Evolutionary conservation across 2,329 filamentous ascomycete species (phyloP), one percentile per base, ranked within the genome.

Genomic region (Aspergillus hiratsukae): DNA sequence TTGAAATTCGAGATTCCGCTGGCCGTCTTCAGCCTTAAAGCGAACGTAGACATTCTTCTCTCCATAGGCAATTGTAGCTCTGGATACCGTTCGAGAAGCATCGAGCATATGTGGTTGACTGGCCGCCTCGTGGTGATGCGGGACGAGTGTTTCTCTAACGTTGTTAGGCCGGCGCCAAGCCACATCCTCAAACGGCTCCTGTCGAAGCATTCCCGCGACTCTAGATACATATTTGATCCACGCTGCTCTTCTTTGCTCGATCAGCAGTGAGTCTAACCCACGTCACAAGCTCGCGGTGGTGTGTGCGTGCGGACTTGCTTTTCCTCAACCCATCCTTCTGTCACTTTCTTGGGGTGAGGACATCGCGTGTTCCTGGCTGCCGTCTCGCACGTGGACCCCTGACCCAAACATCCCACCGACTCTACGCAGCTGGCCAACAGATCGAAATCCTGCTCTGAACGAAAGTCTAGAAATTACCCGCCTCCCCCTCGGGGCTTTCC

Each of bases 341-440:
- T 55, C 21, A n/a, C 27, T 25, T 27, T 19, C 9, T 43, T 31
- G 23, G n/a, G 23, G 37, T 49, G 46, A 49, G 51, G 28, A 31
- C 27, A 49, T 45, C 52, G 53, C 55, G 29, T 57, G 51, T 27
- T 41, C 49, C 58, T 56, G 52, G 28, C 54, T 58, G 41, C 35
- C 48, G 46, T 53, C 55, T 49, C 53, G 62, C 65, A 67, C 65
- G 64, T 67, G 65, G 63, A 65, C 65, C 64, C 65, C 65, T 67
- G 65, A 65, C 64, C 63, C 60, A 62, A 64, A 63, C 61, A 53
- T 53, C 56, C 43, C 60, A 55, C 53, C 54, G 55, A 54, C 54
- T 56, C 55, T 50, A 29, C 50, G 43, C 56, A 54, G 40, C 48
- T 52, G 23, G 46, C 51, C 46, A 40, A 45, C 53, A 52, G 51